A percentile compares a stretch with the other conserved stretches of the same genome.
Evolutionary conservation across 2,329 filamentous ascomycete species (phyloP).

Genomic region (Xylariales sp.): DNA sequence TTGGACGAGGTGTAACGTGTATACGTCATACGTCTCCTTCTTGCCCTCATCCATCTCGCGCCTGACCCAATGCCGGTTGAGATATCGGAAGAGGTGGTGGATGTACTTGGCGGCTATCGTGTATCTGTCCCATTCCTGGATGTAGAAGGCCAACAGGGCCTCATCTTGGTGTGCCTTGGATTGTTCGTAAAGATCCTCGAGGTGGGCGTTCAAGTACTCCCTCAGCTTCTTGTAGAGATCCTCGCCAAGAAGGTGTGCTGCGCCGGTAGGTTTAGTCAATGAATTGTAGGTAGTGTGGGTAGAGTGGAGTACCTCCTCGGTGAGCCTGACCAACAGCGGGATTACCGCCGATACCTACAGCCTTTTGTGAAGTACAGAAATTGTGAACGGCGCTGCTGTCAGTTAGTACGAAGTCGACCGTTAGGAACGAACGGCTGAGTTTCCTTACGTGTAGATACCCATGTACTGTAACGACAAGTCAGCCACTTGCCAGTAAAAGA

Average conservation of each 20-base stretch:
- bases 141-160: constrained; percentile 86
- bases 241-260: constrained; percentile 90
- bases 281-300: background rate
- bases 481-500: constrained; percentile 3
- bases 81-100: constrained; percentile 92
- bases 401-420: no score
- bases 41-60: constrained; percentile 98
- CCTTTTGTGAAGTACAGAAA: constrained; percentile 98
- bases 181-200: constrained; percentile 63
- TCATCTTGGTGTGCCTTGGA: constrained; percentile 84
- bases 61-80: constrained; percentile 99
- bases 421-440: no score
- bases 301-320: constrained; percentile 61
- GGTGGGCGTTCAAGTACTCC: constrained; percentile 74
- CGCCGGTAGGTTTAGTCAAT: constrained; percentile 12
- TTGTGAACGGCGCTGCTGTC: constrained; percentile 78
- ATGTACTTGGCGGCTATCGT: constrained; percentile 95
- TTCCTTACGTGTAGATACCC: constrained; percentile 81
- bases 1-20: constrained; percentile 90
- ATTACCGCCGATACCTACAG: constrained; percentile 53
- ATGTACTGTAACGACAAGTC: constrained; percentile 62
- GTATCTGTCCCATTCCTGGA: constrained; percentile 93
- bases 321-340: constrained; percentile 50
- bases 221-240: constrained; percentile 92
- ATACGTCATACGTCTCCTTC: constrained; percentile 97